Evolutionary conservation across 78 protist genomes (phyloP).

Genomic region (Pigoraptor vietnamica): DNA sequence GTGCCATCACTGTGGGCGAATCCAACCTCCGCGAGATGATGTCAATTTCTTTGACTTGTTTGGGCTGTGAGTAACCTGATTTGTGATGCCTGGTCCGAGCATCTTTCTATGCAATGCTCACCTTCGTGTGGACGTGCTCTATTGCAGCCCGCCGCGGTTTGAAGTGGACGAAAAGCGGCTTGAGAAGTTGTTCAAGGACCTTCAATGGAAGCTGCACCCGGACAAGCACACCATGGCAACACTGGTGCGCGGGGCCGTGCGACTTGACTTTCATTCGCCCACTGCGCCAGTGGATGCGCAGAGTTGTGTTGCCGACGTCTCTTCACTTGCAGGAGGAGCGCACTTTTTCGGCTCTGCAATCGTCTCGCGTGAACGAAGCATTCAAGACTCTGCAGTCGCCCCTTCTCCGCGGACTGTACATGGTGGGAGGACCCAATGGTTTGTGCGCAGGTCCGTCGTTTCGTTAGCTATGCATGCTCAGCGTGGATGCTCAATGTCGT

Average conservation of each 20-base stretch:
- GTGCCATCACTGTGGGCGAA: neutral
- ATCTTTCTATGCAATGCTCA: too few relatives aligned
- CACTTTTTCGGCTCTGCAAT: neutral
- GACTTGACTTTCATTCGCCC: neutral
- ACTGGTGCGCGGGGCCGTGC: neutral
- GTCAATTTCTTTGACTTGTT: neutral
- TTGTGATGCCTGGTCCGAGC: too few relatives aligned
- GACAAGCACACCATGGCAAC: neutral
- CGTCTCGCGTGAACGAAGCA: neutral
- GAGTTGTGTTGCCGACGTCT: too few relatives aligned
- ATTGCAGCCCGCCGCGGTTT: neutral
- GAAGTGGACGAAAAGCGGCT: neutral
- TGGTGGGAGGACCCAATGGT: neutral
- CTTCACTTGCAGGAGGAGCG: neutral
- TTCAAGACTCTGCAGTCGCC: neutral
- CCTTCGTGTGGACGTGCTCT: too few relatives aligned
- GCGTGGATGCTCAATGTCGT: neutral
- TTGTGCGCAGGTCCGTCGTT: too few relatives aligned
- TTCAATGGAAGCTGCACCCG: neutral
- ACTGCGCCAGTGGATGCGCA: too few relatives aligned
- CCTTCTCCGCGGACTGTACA: neutral
- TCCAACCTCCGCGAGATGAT: neutral
- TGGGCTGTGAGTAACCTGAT: neutral
- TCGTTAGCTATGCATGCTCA: too few relatives aligned
- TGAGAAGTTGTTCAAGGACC: neutral